phyloP scores from a whole-genome alignment of 106 monocot species.

The Phalaenopsis aphrodite region DNA sequence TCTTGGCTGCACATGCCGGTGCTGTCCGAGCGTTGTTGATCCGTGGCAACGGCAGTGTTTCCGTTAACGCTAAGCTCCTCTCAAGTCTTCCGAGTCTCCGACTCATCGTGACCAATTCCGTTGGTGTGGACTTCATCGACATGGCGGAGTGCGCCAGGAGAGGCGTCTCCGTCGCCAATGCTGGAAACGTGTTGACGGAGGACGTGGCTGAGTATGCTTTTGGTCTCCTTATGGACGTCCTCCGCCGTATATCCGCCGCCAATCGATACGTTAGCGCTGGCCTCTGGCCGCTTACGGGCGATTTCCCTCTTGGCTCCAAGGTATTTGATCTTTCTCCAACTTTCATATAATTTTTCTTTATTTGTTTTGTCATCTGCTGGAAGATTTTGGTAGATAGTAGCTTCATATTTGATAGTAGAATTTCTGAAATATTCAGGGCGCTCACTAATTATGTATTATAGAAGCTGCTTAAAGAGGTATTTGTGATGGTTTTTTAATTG shows the following conservation, averaged over 20 bases:
- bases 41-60: neutral
- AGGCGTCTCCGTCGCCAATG: conserved; percentile 23
- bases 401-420: too few species aligned
- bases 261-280: conserved; percentile 18
- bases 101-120: conserved; percentile 12
- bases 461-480: too few species aligned
- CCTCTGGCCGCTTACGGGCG: conserved; percentile 7
- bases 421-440: too few species aligned
- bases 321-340: conserved; percentile 3
- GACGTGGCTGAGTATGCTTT: conserved; percentile 31
- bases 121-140: conserved; percentile 22
- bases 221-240: conserved; percentile 25
- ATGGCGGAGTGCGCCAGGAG: conserved; percentile 21
- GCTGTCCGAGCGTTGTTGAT: conserved; percentile 14
- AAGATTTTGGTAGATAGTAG: too few species aligned
- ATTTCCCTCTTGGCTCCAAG: conserved; percentile 23
- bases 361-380: too few species aligned
- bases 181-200: conserved; percentile 13
- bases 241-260: conserved; percentile 20
- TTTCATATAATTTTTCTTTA: neutral
- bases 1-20: conserved; percentile 5
- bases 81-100: conserved; percentile 17
- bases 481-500: too few species aligned
- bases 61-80: conserved; percentile 8
- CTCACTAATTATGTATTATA: too few species aligned